Evolutionary conservation across 2,329 filamentous ascomycete genomes (phyloP).

Genomic region (Mycosphaerella arachidis): DNA sequence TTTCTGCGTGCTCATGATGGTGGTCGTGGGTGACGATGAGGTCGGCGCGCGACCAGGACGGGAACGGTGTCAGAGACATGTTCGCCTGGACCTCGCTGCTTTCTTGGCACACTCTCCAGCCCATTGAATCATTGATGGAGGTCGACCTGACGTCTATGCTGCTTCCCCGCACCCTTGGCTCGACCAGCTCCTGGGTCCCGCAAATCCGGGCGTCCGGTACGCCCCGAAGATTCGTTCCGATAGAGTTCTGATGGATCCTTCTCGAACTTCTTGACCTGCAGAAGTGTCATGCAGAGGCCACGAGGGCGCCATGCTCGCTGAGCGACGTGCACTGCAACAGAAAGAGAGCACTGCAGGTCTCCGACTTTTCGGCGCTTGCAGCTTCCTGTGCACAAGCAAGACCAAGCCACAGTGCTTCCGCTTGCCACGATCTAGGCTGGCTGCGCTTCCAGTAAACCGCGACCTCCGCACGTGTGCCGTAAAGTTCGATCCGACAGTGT

Average conservation of each 20-base stretch:
- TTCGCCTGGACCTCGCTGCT: not conserved
- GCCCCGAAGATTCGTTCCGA: not conserved
- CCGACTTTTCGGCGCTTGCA: too few species aligned
- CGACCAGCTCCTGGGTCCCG: not conserved
- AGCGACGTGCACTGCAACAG: not conserved
- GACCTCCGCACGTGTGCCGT: too few species aligned
- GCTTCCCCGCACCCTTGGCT: not conserved
- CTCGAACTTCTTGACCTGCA: not conserved
- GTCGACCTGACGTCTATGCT: not conserved
- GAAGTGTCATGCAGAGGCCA: not conserved
- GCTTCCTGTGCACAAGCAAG: too few species aligned
- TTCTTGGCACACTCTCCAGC: not conserved
- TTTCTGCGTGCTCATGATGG: not conserved
- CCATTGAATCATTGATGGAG: not conserved
- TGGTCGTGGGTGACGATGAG: not conserved
- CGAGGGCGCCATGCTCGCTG: not conserved
- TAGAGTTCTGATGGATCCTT: not conserved
- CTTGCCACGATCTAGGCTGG: too few species aligned
- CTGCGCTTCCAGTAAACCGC: too few species aligned
- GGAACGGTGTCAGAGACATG: not conserved
- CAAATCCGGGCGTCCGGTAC: not conserved
- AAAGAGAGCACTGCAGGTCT: too few species aligned
- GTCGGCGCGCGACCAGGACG: not conserved
- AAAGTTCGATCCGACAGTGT: too few species aligned
- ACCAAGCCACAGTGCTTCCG: too few species aligned